Evolutionary conservation across 148 eudicot genomes (phyloP).

Genomic region (Pouteria glomerata): DNA sequence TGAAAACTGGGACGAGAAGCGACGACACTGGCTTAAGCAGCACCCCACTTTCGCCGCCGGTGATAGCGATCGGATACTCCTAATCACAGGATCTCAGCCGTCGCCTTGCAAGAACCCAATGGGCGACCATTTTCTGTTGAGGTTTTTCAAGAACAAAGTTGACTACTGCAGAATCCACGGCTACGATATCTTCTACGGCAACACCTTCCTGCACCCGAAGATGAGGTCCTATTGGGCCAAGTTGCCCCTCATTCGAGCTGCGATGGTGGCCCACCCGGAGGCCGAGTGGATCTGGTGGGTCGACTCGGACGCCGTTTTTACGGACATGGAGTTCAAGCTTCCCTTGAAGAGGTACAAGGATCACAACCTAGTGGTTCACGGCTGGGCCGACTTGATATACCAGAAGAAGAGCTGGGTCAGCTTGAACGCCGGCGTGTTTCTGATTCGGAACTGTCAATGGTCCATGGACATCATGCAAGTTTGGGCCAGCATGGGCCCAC

Average conservation of each 20-base stretch:
- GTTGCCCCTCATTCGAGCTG: constrained; percentile 25
- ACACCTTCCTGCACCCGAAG: constrained; percentile 24
- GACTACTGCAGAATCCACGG: constrained; percentile 34
- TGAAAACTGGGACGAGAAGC: constrained; percentile 22
- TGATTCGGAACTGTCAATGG: constrained; percentile 90
- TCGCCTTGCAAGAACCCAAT: constrained; percentile 8
- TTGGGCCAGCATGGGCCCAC: constrained; percentile 79
- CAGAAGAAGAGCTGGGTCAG: constrained; percentile 65
- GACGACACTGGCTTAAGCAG: constrained; percentile 21
- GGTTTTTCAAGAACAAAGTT: constrained; percentile 34
- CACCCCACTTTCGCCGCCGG: constrained; percentile 2
- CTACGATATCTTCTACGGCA: constrained; percentile 32
- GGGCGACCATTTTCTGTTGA: constrained; percentile 26
- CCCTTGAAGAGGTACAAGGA: constrained; percentile 51
- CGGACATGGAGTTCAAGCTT: constrained; percentile 66
- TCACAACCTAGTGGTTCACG: constrained; percentile 65
- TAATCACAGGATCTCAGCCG: constrained; percentile 18
- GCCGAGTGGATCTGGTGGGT: constrained; percentile 51
- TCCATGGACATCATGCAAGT: constrained; percentile 63
- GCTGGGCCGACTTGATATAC: constrained; percentile 53
- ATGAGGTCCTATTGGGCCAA: constrained; percentile 41
- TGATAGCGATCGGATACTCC: constrained; percentile 1
- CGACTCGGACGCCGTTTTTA: constrained; percentile 42
- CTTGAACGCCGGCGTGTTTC: constrained; percentile 80
- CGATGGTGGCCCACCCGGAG: constrained; percentile 51